A percentile compares a stretch with the other conserved stretches of the same genome.
phyloP scores from a whole-genome alignment of 139 green algal species.

The Chlorella ohadii region DNA sequence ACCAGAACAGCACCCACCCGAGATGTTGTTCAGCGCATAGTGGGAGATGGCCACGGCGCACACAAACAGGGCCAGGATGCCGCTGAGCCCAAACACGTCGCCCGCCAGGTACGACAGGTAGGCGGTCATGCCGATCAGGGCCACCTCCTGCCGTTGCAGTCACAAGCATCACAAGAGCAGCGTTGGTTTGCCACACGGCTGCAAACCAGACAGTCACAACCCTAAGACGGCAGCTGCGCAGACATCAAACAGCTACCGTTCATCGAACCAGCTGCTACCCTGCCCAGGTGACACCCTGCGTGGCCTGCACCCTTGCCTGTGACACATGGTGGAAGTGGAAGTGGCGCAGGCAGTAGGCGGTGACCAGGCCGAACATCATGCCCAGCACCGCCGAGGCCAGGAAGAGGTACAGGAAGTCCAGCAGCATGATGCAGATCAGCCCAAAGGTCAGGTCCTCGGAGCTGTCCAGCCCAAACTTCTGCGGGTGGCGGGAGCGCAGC shows the following conservation, averaged over 20 bases:
- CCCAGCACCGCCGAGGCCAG: slow-evolving; percentile 43
- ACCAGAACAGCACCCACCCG: background rate
- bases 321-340: slow-evolving; percentile 38
- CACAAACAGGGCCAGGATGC: slow-evolving; percentile 87
- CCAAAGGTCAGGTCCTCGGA: slow-evolving; percentile 21
- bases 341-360: slow-evolving; percentile 47
- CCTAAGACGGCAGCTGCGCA: too few species aligned
- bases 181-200: too few species aligned
- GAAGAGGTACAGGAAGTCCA: slow-evolving; percentile 58
- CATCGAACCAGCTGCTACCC: too few species aligned
- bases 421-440: slow-evolving; percentile 43
- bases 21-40: slow-evolving; percentile 72
- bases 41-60: slow-evolving; percentile 80
- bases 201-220: too few species aligned
- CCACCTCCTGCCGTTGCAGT: slow-evolving; percentile 56
- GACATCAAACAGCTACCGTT: too few species aligned
- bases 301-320: too few species aligned
- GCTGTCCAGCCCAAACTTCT: slow-evolving; percentile 32
- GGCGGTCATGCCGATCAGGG: slow-evolving; percentile 67
- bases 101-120: slow-evolving; percentile 82
- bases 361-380: slow-evolving; percentile 50
- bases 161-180: too few species aligned
- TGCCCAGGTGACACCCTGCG: too few species aligned
- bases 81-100: slow-evolving; percentile 70
- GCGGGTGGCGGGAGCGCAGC: background rate